Percentiles rank a stretch among this genome's conserved stretches.
Conservation (phyloP, 1,284 basidiomycete species). For the Tilletia indica region DNA sequence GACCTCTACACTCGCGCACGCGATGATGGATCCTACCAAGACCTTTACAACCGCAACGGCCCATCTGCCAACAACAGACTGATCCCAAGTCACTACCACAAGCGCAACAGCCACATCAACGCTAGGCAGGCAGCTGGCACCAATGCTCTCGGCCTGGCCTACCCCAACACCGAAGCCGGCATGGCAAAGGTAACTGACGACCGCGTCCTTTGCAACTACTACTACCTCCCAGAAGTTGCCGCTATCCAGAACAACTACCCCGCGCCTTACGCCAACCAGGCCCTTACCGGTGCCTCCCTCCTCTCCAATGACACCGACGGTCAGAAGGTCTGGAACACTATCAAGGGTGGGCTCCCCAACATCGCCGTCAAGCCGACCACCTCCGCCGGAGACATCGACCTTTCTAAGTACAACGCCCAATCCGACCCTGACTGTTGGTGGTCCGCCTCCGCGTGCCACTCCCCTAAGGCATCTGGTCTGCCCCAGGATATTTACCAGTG, state of each 20-base stretch:
- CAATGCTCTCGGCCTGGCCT: constrained; percentile 6
- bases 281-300: constrained; percentile 8
- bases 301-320: constrained; percentile 15
- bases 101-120: background rate
- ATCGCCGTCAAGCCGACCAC: constrained; percentile 3
- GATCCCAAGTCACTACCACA: background rate
- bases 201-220: constrained; percentile 39
- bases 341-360: constrained; percentile 6
- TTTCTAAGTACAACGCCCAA: constrained; percentile 19
- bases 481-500: constrained; percentile 56
- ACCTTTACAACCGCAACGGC: constrained; percentile 14
- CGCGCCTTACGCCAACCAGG: constrained; percentile 27
- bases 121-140: background rate
- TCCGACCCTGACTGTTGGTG: constrained; percentile 53
- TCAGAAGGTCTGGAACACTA: constrained; percentile 13
- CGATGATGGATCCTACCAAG: constrained; percentile 12
- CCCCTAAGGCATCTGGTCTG: constrained; percentile 49
- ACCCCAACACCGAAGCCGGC: constrained; percentile 32
- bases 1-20: constrained; percentile 10
- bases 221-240: constrained; percentile 37
- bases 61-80: constrained; percentile 10
- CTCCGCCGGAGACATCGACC: constrained; percentile 7
- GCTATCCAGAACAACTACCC: constrained; percentile 40
- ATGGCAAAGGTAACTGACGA: constrained; percentile 32
- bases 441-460: constrained; percentile 44